Conservation (phyloP, 2,329 filamentous ascomycete genomes). For the Chaetomium sp. region DNA sequence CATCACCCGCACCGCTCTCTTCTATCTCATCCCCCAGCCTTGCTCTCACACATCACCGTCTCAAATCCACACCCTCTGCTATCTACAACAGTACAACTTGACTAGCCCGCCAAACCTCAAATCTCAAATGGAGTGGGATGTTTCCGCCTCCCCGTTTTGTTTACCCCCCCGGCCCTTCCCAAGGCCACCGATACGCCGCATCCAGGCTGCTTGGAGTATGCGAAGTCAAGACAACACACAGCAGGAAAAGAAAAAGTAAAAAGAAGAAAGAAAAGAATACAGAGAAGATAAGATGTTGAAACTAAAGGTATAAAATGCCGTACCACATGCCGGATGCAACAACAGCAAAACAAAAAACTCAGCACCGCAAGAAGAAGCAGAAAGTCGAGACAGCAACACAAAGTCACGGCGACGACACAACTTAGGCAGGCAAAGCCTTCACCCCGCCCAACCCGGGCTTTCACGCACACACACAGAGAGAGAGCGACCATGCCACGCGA, state of each 20-base stretch:
- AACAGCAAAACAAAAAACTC: not conserved
- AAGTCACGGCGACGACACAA: not conserved
- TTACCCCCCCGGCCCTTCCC: not conserved
- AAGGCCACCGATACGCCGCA: conserved; percentile 2
- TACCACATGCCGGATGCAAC: not conserved
- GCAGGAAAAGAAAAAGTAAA: not conserved
- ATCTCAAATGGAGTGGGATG: not conserved
- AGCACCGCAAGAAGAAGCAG: not conserved
- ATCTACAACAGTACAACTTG: not conserved
- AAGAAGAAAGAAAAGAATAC: not conserved
- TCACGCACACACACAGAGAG: too few species aligned
- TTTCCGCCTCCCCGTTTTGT: not conserved
- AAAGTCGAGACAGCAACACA: not conserved
- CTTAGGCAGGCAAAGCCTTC: not conserved
- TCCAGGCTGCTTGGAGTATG: not conserved
- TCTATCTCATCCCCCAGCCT: too few species aligned
- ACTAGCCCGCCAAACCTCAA: not conserved
- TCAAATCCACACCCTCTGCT: too few species aligned
- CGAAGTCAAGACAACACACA: not conserved
- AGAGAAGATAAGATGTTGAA: not conserved
- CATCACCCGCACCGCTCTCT: too few species aligned
- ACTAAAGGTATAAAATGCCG: conserved; percentile 3
- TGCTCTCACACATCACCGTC: too few species aligned
- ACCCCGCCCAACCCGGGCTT: too few species aligned
- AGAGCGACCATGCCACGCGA: too few species aligned